These are phyloP conservation scores for Vitis hybrid DNA, from an alignment of 177 flowering plant species.

Conservation along the genomic window DNA sequence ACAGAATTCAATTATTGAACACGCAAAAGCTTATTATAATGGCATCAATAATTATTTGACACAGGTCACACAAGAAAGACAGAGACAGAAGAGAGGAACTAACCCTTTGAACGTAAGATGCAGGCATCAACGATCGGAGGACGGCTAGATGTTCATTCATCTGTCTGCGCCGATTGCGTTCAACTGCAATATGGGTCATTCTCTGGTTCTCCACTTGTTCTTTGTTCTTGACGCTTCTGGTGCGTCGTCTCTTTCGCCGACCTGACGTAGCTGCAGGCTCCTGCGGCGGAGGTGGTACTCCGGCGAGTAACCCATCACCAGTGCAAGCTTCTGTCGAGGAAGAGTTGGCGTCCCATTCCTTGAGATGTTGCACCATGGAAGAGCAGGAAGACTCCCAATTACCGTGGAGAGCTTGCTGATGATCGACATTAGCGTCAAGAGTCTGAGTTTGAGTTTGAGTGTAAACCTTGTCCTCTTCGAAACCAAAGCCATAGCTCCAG, in stretches of 20 bases:
- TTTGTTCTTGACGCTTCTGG: slow-evolving; percentile 54
- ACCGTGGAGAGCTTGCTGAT: slow-evolving; percentile 8
- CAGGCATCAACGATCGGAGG: slow-evolving; percentile 78
- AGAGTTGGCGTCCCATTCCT: slow-evolving; percentile 39
- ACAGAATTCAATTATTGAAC: background rate
- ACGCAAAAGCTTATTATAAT: background rate
- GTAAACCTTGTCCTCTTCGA: slow-evolving; percentile 16
- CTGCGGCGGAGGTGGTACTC: slow-evolving; percentile 1
- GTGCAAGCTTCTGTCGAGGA: slow-evolving; percentile 32
- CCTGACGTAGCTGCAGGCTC: slow-evolving; percentile 6
- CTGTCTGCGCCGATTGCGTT: slow-evolving; percentile 82
- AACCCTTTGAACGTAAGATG: slow-evolving; percentile 81
- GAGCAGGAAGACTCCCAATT: slow-evolving; percentile 33
- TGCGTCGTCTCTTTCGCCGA: slow-evolving; percentile 45
- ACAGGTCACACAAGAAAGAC: too few relatives aligned
- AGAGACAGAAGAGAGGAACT: background rate
- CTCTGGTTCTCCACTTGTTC: slow-evolving; percentile 88
- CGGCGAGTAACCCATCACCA: slow-evolving; percentile 16
- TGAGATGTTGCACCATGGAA: slow-evolving; percentile 26
- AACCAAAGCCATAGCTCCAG: slow-evolving; percentile 23
- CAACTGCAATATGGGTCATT: slow-evolving; percentile 93
- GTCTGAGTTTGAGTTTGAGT: slow-evolving; percentile 11
- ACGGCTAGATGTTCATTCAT: slow-evolving; percentile 91
- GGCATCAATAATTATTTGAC: slow-evolving; percentile 2
- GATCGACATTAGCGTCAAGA: slow-evolving; percentile 8